Conservation (phyloP, 257 asterid species). For the Solanum ahanhuiri region DNA sequence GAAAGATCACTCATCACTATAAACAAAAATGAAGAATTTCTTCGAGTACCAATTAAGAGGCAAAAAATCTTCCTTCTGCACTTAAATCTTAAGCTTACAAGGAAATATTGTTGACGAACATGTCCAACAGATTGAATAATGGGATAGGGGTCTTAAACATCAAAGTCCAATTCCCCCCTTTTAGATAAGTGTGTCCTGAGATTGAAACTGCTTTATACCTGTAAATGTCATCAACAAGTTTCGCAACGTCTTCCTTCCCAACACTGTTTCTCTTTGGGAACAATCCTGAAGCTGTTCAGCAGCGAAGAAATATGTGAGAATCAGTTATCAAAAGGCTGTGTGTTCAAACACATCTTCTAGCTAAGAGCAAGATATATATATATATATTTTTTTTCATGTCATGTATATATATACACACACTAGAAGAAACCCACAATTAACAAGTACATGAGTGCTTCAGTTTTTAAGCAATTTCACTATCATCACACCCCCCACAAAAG, state of each 20-base stretch:
- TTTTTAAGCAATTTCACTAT: background rate
- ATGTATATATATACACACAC: background rate
- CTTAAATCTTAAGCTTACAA: background rate
- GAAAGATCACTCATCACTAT: background rate
- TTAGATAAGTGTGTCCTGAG: background rate
- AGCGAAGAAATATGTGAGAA: background rate
- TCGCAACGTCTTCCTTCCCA: conserved; percentile 72
- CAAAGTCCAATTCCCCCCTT: background rate
- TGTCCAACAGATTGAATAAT: background rate
- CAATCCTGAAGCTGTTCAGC: conserved; percentile 53
- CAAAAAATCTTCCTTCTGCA: background rate
- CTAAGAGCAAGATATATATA: background rate
- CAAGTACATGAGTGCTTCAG: background rate
- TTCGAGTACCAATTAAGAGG: background rate
- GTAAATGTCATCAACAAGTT: conserved; percentile 81
- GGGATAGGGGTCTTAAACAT: background rate
- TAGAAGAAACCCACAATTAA: background rate
- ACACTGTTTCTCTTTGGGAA: conserved; percentile 69
- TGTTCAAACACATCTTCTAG: background rate
- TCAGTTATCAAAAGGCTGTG: background rate
- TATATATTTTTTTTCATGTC: background rate
- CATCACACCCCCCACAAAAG: background rate
- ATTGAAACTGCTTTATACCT: conserved; percentile 33
- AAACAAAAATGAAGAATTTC: background rate
- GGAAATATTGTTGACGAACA: background rate